A percentile compares a stretch with the other conserved stretches of the same genome.
These are phyloP conservation scores for Globisporangium parvum DNA, from an alignment of 352 stramenopile species.

Conservation along the genomic window DNA sequence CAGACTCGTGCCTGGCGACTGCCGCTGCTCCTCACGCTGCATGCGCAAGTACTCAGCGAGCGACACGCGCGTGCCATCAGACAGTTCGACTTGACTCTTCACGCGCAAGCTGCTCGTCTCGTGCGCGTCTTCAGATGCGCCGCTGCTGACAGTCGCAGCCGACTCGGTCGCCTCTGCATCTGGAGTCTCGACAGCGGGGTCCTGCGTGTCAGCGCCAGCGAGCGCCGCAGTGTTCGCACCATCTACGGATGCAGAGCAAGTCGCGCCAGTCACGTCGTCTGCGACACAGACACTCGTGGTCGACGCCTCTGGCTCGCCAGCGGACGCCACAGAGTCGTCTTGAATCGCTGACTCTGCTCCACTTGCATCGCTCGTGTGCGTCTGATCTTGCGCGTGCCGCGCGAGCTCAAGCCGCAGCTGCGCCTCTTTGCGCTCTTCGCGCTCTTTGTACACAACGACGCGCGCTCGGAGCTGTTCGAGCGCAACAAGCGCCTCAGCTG, in stretches of 20 bases:
- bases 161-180: no score
- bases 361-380: slow-evolving; percentile 1
- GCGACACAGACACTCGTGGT: slow-evolving; percentile 2
- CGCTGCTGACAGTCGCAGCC: no score
- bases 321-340: no score
- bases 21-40: slow-evolving; percentile 16
- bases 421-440: slow-evolving; percentile 56
- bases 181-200: not conserved
- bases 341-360: not conserved
- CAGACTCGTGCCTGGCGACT: not conserved
- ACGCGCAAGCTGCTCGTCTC: slow-evolving; percentile 17
- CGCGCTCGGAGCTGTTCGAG: slow-evolving; percentile 45
- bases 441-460: slow-evolving; percentile 56
- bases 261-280: slow-evolving; percentile 10
- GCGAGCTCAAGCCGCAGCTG: slow-evolving; percentile 45
- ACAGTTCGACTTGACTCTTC: slow-evolving; percentile 51
- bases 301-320: no score
- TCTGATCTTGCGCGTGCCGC: slow-evolving; percentile 28
- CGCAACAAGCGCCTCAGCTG: slow-evolving; percentile 28
- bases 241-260: not conserved
- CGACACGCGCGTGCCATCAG: slow-evolving; percentile 48
- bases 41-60: slow-evolving; percentile 62
- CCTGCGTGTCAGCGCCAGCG: slow-evolving; percentile 20
- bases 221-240: slow-evolving; percentile 18
- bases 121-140: no score